Conservation (phyloP, 2,329 filamentous ascomycete species). For the Cladosporium sp. region DNA sequence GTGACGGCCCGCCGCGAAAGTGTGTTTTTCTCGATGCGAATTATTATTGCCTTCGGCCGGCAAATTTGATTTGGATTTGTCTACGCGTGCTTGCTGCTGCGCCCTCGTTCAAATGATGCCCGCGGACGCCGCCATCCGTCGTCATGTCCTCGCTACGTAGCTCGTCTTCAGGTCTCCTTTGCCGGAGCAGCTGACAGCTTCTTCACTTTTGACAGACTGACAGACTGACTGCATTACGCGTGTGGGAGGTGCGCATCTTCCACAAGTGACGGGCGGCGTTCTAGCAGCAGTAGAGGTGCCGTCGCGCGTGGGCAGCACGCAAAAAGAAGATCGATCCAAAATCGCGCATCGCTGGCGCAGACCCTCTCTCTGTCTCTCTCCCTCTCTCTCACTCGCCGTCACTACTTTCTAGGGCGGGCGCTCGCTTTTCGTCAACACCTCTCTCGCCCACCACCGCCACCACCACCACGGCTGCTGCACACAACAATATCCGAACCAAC, state of each 20-base stretch:
- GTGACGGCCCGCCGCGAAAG: background rate
- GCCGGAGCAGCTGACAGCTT: background rate
- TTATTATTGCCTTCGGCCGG: background rate
- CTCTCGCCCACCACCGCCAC: background rate
- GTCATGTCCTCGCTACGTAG: constrained; percentile 6
- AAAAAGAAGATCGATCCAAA: background rate
- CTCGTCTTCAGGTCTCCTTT: no score
- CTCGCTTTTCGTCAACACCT: background rate
- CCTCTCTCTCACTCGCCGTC: background rate
- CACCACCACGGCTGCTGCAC: no score
- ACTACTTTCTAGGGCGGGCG: background rate
- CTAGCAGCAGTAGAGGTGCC: background rate
- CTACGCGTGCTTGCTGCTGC: background rate
- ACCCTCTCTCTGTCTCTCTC: constrained; percentile 1
- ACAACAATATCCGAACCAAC: background rate
- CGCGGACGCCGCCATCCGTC: constrained; percentile 7
- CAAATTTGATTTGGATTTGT: constrained; percentile 11
- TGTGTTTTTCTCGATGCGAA: background rate
- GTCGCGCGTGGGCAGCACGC: constrained; percentile 1
- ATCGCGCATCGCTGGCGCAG: constrained; percentile 10
- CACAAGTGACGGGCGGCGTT: no score
- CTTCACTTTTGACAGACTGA: no score
- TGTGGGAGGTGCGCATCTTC: background rate
- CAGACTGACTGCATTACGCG: background rate
- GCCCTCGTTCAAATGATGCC: background rate